Evolutionary conservation across 306 rosid species (phyloP), one percentile per base, ranked within the genome.

Genomic region (Gastrolobium villosum): DNA sequence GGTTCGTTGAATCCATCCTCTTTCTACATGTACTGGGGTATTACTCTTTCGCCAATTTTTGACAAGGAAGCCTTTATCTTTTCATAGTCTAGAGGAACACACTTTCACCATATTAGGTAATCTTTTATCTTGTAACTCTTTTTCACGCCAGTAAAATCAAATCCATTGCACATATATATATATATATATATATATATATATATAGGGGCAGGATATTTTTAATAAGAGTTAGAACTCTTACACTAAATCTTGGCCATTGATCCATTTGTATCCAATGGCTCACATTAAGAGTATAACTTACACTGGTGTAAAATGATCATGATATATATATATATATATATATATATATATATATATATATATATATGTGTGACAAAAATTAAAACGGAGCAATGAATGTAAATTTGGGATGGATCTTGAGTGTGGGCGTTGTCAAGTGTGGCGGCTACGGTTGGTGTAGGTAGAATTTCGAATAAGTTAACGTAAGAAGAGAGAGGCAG

Each of bases 361-460:
- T n/a, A n/a, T n/a, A n/a, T n/a, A n/a, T n/a, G n/a, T n/a, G n/a
- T n/a, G 46, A 5, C 1, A 31, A 5, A 2, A 10, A 59, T 43
- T 59, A 44, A 49, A 65, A 7, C 28, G 35, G 54, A 78, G 3
- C 35, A 53, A 63, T 49, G 20, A 28, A 73, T 53, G 15, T 36
- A 8, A 39, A 30, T 56, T 31, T 37, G 60, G 77, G 59, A 59
- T 67, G 76, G 31, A 37, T 15, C 11, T 72, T 73, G 68, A 55
- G 70, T 59, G 72, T 11, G 43, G 72, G 59, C n/a, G 55, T 55
- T 76, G 74, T 49, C 72, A 80, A 64, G 52, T 39, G 78, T 82
- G 91, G 87, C 91, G 88, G 91, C 91, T 76, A 84, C 74, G 48
- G 71, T 68, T 43, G 15, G 35, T 6, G 62, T 34, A 4, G 10